Conservation (phyloP, 805 yeast species). For the Wickerhamiella sorbophila region DNA sequence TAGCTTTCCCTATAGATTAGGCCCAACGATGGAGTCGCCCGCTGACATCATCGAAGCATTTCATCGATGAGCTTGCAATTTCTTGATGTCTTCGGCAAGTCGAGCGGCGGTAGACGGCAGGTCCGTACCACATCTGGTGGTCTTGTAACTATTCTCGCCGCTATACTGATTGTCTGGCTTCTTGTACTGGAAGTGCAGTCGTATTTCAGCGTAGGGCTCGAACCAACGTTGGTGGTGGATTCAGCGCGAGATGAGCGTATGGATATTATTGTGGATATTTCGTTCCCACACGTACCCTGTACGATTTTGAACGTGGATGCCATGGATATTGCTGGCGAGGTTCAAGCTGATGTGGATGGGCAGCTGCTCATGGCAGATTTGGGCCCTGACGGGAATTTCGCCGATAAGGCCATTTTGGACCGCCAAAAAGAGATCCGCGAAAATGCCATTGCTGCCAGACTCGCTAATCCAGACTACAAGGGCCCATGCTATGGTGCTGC, state of each 20-base stretch:
- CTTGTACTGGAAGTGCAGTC: slow-evolving; percentile 63
- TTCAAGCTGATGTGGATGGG: slow-evolving; percentile 56
- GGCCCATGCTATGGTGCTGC: slow-evolving; percentile 89
- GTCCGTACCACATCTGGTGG: slow-evolving; percentile 87
- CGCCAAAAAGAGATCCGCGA: slow-evolving; percentile 27
- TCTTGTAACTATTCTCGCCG: slow-evolving; percentile 60
- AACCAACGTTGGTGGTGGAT: slow-evolving; percentile 84
- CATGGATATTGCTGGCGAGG: slow-evolving; percentile 78
- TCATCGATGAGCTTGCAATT: slow-evolving; percentile 10
- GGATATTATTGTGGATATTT: slow-evolving; percentile 66
- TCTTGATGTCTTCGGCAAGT: slow-evolving; percentile 77
- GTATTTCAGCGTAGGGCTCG: slow-evolving; percentile 48
- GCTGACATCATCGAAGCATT: too few species aligned
- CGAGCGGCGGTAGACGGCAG: slow-evolving; percentile 76
- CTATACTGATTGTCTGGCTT: slow-evolving; percentile 44
- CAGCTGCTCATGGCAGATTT: slow-evolving; percentile 64
- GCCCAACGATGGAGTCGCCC: too few species aligned
- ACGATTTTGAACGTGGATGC: slow-evolving; percentile 64
- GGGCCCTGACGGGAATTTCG: slow-evolving; percentile 35
- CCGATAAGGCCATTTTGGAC: slow-evolving; percentile 30
- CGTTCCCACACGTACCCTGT: slow-evolving; percentile 80
- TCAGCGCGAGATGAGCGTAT: slow-evolving; percentile 46
- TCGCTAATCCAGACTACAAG: slow-evolving; percentile 39
- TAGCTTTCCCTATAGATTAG: too few species aligned
- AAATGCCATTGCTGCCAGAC: slow-evolving; percentile 18